Evolutionary conservation across 257 asterid genomes (phyloP), one percentile per base, ranked within the genome.

Genomic region (Ilex aquifolium): DNA sequence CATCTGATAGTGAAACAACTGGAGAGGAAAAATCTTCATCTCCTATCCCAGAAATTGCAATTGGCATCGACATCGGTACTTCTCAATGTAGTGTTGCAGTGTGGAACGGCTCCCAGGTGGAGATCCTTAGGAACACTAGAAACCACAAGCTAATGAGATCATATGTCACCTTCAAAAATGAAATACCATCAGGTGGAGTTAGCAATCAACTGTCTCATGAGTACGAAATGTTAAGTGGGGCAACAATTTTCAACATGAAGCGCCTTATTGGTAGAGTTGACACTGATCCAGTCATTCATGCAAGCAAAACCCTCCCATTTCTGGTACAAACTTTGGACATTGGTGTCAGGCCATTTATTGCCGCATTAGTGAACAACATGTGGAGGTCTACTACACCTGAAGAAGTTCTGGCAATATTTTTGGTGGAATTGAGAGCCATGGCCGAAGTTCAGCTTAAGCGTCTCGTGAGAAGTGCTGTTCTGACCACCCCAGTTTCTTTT

Each of bases 311-410:
- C 78, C 95, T 91, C 13, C 96, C 98, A 1, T 91, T 88, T 72
- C 69, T 91, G 15, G 96, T 91, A 6, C 92, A 91, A 54, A 84
- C 95, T 17, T 57, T 88, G 21, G 75, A 86, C 49, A 86, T 88
- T 5, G 96, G 96, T 36, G 92, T 77, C 3, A 72, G 95, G 73
- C 98, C 96, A 0, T 81, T 91, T 44, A 71, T 88, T 31, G 96
- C 98, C 2, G 96, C 98, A 0, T 72, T 91, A 0, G 96, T 85
- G 31, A 81, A 85, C 62, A 83, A 91, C 70, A 61, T 77, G 78
- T 91, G 96, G 98, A 74, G 95, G 62, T 88, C 96, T 7, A 91
- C 90, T 0, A 84, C 95, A 5, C 96, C 96, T 0, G 97, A 87
- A 72, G 96, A 91, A 72, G 98, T 86, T 56, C 86, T 88, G 31